Base-by-base conservation (phyloP, 2,329 filamentous ascomycete species). In the Eutypella sp. region DNA sequence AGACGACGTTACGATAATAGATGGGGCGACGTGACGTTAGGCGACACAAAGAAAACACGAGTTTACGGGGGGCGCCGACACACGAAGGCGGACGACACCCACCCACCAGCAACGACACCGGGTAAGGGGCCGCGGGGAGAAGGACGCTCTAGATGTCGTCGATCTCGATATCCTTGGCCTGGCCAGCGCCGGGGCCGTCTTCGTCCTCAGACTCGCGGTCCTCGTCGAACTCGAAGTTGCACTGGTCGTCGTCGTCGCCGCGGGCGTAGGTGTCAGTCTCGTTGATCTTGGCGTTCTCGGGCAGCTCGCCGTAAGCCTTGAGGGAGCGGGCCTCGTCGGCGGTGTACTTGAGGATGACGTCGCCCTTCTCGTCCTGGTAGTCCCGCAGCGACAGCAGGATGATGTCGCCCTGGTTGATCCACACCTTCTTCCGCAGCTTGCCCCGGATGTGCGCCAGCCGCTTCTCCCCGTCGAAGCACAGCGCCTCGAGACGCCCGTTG, bases 391-490 rank as follows among this genome's bases (percentile, higher is more conserved):
- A 91, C 51, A 92, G 77, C 39, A 92, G 81, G 68, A 92, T 91
- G 67, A 96, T 96, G 68, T 96, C 89, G 65, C 90, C 90, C 75
- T 96, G 90, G 79, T 96, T 96, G 80, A 96, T 96, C 90, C 90
- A 96, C 71, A 97, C 93, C 82, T 99, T 99, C 82, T 99, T 99
- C 64, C 93, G 85, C 63, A 99, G 87, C 75, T 99, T 97, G 74
- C 92, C 92, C 55, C 92, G 89, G 62, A 89, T 89, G 68, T 92
- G 85, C 54, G 85, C 84, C 20, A 89, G 52, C 33, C 89, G 84
- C 69, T 90, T 90, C 57, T 86, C 84, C 66, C 92, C 92, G 68
- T 97, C 93, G 71, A 99, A 99, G 76, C 92, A 97, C 59, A 90
- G 66, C 48, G 90, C 90, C 71, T 96, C 90, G 41, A 96, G 83